phyloP scores from a whole-genome alignment of 23 red algal genomes.

The Gracilariopsis chorda region DNA sequence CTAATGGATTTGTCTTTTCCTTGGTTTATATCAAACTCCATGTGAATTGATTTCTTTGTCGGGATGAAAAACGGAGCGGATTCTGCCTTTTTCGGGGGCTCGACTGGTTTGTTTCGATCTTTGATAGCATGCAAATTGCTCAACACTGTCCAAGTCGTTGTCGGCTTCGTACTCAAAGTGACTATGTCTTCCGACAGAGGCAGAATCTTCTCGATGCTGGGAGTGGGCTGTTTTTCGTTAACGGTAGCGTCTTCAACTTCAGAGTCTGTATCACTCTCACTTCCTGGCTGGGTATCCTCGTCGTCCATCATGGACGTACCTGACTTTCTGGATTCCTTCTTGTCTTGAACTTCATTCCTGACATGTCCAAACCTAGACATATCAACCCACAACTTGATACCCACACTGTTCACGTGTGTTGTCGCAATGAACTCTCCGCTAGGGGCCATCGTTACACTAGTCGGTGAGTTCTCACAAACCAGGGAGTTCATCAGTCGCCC shows the following conservation, averaged over 20 bases:
- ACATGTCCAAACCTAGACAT: constrained; percentile 35
- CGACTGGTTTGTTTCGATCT: constrained; percentile 72
- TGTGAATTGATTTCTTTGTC: constrained; percentile 45
- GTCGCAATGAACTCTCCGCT: constrained; percentile 88
- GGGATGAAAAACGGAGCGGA: constrained; percentile 89
- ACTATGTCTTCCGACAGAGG: constrained; percentile 57
- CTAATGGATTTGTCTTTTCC: not conserved
- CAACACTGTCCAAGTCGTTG: constrained; percentile 66
- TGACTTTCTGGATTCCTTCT: not conserved
- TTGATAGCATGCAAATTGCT: constrained; percentile 71
- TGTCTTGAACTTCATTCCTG: not conserved
- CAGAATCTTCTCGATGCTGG: not conserved
- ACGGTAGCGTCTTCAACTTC: not conserved
- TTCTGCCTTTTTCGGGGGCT: constrained; percentile 65
- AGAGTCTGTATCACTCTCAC: constrained; percentile 1
- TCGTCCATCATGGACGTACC: not conserved
- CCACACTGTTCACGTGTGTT: constrained; percentile 67
- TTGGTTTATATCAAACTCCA: constrained; percentile 57
- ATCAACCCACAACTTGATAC: constrained; percentile 83
- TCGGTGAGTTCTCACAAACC: constrained; percentile 46
- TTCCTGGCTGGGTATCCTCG: not conserved
- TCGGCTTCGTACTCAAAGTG: constrained; percentile 63
- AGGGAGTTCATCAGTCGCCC: constrained; percentile 78
- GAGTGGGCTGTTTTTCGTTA: not conserved
- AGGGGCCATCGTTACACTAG: constrained; percentile 77